Evolutionary conservation across 805 yeast species (phyloP).

Genomic region (Metschnikowia peoriensis): DNA sequence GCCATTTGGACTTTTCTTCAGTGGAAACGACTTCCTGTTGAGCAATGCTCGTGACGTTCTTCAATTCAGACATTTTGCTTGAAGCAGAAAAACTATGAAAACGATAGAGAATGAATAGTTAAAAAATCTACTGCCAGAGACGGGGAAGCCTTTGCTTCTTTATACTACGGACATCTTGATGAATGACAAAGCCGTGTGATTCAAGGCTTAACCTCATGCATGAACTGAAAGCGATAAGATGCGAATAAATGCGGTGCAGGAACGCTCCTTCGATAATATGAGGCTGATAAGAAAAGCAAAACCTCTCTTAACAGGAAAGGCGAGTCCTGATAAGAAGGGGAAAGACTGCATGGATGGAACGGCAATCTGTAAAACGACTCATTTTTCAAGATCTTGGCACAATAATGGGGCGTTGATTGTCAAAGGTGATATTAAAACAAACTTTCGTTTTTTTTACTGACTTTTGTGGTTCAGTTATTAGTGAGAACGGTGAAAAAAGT

Average conservation of each 20-base stretch:
- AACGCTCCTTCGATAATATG: not conserved
- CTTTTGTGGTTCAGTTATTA: no score
- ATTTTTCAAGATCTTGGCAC: no score
- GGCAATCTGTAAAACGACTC: not conserved
- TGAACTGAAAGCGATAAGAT: slow-evolving; percentile 1
- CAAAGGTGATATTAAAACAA: no score
- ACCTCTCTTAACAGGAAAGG: slow-evolving; percentile 2
- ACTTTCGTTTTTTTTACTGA: no score
- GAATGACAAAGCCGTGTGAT: no score
- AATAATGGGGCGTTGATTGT: no score
- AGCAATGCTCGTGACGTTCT: slow-evolving; percentile 7
- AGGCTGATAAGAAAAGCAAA: slow-evolving; percentile 3
- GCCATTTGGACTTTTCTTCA: slow-evolving; percentile 67
- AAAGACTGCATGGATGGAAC: not conserved
- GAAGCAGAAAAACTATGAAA: not conserved
- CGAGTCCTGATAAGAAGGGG: not conserved
- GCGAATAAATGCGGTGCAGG: not conserved
- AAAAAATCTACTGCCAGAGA: not conserved
- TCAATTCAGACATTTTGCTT: slow-evolving; percentile 1
- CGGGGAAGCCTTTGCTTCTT: not conserved
- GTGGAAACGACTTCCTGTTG: slow-evolving; percentile 11
- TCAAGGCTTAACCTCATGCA: not conserved
- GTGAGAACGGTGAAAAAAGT: no score
- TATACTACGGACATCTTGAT: not conserved
- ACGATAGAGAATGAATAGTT: not conserved